A percentile compares a stretch with the other conserved stretches of the same genome.
Conservation (phyloP, 1,284 basidiomycete species). For the Melampsora abietis-canadensis region DNA sequence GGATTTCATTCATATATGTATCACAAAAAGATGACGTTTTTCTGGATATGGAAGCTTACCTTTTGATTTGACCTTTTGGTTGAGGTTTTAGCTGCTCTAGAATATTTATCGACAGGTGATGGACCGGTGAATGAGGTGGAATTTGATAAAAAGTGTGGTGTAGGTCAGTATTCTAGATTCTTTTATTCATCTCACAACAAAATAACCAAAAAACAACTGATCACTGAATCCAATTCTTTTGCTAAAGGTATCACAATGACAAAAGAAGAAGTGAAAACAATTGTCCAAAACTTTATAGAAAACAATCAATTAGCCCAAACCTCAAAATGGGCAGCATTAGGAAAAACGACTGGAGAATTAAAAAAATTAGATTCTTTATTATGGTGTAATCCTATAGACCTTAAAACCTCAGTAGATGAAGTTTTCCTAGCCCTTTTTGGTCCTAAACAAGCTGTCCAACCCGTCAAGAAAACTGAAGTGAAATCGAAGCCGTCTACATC, state of each 20-base stretch:
- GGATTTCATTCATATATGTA: background rate
- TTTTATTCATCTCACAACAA: background rate
- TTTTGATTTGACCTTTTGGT: background rate
- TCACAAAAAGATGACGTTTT: background rate
- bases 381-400: constrained; percentile 84
- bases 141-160: constrained; percentile 29
- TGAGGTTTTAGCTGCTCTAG: constrained; percentile 18
- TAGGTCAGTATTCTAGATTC: constrained; percentile 17
- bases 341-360: constrained; percentile 47
- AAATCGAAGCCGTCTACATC: constrained; percentile 60
- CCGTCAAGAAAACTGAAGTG: constrained; percentile 61
- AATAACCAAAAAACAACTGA: background rate
- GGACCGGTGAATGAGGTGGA: constrained; percentile 10
- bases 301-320: constrained; percentile 8
- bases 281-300: constrained; percentile 16
- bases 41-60: background rate
- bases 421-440: constrained; percentile 75
- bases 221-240: too few species aligned
- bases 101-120: constrained; percentile 24
- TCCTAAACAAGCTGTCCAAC: constrained; percentile 57
- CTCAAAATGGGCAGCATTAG: constrained; percentile 20
- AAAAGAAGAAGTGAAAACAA: constrained; percentile 23
- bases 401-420: constrained; percentile 81
- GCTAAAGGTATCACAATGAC: constrained; percentile 21
- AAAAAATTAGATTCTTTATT: constrained; percentile 55